Evolutionary conservation across 2,329 filamentous ascomycete genomes (phyloP).

Genomic region (Verticillium klebahnii): DNA sequence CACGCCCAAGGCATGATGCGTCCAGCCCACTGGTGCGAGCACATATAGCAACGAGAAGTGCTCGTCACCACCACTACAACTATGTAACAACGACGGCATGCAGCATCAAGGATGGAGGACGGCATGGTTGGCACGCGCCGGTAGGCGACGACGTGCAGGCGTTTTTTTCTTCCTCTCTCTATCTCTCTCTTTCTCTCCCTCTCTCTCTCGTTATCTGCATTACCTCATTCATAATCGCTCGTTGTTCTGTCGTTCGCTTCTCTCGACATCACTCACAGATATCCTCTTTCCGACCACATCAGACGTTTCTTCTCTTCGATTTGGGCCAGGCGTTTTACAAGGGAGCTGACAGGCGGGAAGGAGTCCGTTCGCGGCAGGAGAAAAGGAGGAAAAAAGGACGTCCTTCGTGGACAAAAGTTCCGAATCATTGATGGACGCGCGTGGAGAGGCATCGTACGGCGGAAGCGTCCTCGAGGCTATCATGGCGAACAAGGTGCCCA

Average conservation of each 20-base stretch:
- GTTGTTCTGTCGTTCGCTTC: conserved; percentile 5
- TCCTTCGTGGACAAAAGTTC: neutral
- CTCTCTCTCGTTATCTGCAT: conserved; percentile 8
- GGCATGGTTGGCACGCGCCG: neutral
- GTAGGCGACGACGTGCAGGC: conserved; percentile 10
- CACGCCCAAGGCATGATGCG: neutral
- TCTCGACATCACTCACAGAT: conserved; percentile 1
- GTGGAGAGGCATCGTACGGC: neutral
- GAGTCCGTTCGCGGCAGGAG: neutral
- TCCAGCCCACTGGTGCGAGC: neutral
- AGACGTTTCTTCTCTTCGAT: neutral
- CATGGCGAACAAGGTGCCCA: neutral
- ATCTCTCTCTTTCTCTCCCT: too few species aligned
- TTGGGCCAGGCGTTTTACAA: conserved; percentile 8
- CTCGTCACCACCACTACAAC: neutral
- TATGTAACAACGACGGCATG: conserved; percentile 14
- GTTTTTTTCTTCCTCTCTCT: conserved; percentile 3
- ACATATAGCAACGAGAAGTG: neutral
- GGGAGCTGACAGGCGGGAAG: conserved; percentile 7
- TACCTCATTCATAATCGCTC: conserved; percentile 9
- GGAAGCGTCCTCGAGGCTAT: neutral
- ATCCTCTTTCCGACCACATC: conserved; percentile 1
- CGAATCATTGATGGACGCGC: neutral
- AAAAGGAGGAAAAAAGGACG: neutral
- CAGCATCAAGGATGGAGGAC: conserved; percentile 4